phyloP scores from a whole-genome alignment of 2,329 filamentous ascomycete species.

The Tolypocladium sp. region DNA sequence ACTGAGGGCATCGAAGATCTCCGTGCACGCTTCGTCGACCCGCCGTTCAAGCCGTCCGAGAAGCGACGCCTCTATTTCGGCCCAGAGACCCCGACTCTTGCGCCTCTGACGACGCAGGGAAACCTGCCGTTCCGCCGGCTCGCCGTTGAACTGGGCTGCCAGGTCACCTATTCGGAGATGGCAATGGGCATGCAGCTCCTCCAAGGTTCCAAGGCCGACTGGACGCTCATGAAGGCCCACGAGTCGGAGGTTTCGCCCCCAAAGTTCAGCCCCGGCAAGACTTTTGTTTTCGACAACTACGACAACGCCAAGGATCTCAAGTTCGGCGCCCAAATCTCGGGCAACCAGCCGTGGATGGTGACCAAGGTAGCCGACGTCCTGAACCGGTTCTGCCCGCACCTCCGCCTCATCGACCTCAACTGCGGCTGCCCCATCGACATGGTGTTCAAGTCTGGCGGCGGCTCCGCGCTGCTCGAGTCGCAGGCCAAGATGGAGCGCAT shows the following conservation, averaged over 20 bases:
- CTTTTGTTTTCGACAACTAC: slow-evolving; percentile 61
- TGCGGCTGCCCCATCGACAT: slow-evolving; percentile 96
- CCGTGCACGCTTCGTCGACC: slow-evolving; percentile 73
- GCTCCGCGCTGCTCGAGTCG: slow-evolving; percentile 84
- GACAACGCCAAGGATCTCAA: slow-evolving; percentile 75
- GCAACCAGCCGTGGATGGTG: slow-evolving; percentile 84
- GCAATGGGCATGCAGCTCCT: slow-evolving; percentile 84
- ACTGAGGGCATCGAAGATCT: slow-evolving; percentile 52
- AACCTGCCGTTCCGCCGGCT: slow-evolving; percentile 91
- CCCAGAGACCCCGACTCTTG: slow-evolving; percentile 84
- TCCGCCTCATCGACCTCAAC: slow-evolving; percentile 90
- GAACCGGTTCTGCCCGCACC: slow-evolving; percentile 64
- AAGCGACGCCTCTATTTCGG: slow-evolving; percentile 93
- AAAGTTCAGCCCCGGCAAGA: slow-evolving; percentile 44
- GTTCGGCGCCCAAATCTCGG: slow-evolving; percentile 89
- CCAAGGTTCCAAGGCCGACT: slow-evolving; percentile 84
- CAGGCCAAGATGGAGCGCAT: slow-evolving; percentile 88
- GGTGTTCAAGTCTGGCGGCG: slow-evolving; percentile 78
- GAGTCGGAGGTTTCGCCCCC: slow-evolving; percentile 71
- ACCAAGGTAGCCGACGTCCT: slow-evolving; percentile 82
- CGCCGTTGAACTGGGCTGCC: slow-evolving; percentile 79
- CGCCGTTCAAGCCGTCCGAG: slow-evolving; percentile 82
- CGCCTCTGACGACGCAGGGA: slow-evolving; percentile 90
- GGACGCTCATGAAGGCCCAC: slow-evolving; percentile 91
- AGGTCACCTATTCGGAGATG: slow-evolving; percentile 98